Evolutionary conservation across 345 rosid species (phyloP), one percentile per base, ranked within the genome.

Genomic region (Euphorbia tirucalli): DNA sequence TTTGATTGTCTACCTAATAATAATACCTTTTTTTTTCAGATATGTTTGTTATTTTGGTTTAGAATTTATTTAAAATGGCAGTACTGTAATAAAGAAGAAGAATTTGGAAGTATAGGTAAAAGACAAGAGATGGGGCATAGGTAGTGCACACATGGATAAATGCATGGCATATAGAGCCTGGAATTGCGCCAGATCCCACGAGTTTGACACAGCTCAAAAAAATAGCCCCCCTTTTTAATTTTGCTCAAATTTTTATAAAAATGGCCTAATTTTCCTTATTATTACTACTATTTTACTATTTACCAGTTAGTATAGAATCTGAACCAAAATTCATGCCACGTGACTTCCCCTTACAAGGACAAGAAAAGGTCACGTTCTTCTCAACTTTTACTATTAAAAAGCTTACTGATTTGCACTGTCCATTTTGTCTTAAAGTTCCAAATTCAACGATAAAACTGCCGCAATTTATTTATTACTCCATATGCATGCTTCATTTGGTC

Each of bases 301-400:
- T n/a, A n/a, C n/a, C n/a, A 35, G 7, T 35, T 3, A 35, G 39
- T 35, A 35, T 35, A 35, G 39, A 35, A 35, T 35, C 39, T 35
- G 39, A 35, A 35, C 4, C 39, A 35, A 35, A 35, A 35, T 35
- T 35, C 39, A 15, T 19, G 62, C 10, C 72, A 56, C 63, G 72
- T 69, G 72, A 39, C 35, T 0, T 13, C 1, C 35, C 72, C 27
- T 55, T 30, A 1, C 25, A 24, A 69, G n/a, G 72, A 56, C 52
- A 56, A 37, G 15, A 61, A 59, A 35, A 61, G 25, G 27, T 61
- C 66, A 35, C 66, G 66, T 61, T 61, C 66, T 61, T 35, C 66
- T 35, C 48, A 32, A 61, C 24, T 32, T 59, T 32, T 11, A 61
- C 9, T 18, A 61, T 3, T 27, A 13, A 61, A 61, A 61, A 35